Evolutionary conservation across 495 filamentous ascomycete species (phyloP).

Genomic region (Sabuloglossum arenarium): DNA sequence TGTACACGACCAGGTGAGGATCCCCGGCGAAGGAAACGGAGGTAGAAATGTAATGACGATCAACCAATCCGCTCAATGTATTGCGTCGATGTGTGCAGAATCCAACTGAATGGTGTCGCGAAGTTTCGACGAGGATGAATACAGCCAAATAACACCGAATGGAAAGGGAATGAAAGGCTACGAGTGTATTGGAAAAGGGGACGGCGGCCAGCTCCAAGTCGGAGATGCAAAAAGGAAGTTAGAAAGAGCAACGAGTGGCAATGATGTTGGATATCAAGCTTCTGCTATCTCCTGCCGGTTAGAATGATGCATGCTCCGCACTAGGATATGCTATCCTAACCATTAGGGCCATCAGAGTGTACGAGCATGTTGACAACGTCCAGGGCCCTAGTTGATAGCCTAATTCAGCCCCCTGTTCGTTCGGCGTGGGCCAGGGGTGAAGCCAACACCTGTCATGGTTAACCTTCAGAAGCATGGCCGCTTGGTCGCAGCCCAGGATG

Average conservation of each 20-base stretch:
- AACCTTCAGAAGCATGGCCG: slow-evolving; percentile 1
- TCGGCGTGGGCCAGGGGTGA: not conserved
- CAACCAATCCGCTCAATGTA: not conserved
- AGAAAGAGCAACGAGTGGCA: not conserved
- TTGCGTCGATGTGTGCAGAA: not conserved
- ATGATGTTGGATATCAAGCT: slow-evolving; percentile 2
- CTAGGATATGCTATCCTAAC: not conserved
- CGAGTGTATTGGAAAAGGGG: not conserved
- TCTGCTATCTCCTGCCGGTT: slow-evolving; percentile 3
- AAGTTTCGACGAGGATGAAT: not conserved
- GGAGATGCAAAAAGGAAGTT: slow-evolving; percentile 1
- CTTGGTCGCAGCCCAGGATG: not conserved
- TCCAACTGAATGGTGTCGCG: not conserved
- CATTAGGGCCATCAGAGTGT: not conserved
- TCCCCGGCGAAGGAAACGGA: not conserved
- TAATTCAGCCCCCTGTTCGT: not conserved
- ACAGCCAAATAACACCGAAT: not conserved
- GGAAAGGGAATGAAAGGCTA: not conserved
- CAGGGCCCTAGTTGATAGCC: slow-evolving; percentile 1
- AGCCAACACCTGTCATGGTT: not conserved
- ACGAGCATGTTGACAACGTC: not conserved
- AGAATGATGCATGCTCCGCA: slow-evolving; percentile 1
- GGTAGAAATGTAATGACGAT: not conserved
- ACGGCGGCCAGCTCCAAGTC: not conserved
- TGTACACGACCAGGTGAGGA: not conserved